phyloP scores from a whole-genome alignment of 768 basidiomycete genomes.

The Boletus coccyginus region DNA sequence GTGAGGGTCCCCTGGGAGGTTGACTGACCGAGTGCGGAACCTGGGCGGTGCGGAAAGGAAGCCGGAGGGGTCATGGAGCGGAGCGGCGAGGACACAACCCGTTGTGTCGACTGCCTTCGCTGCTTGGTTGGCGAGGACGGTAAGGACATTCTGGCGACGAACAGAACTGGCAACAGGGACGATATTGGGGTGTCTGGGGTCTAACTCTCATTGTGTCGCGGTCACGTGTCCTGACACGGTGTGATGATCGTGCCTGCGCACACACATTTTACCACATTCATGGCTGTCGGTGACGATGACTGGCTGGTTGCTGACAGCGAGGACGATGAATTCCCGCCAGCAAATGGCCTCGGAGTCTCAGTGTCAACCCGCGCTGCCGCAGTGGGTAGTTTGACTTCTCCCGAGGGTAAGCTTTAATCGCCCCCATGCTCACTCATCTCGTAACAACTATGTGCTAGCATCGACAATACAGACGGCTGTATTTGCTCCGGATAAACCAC shows the following conservation, averaged over 20 bases:
- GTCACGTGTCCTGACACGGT: conserved; percentile 23
- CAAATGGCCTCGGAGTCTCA: not conserved
- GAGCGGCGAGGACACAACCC: conserved; percentile 44
- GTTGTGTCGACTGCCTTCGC: conserved; percentile 27
- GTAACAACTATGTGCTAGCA: not conserved
- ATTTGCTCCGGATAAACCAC: conserved; percentile 13
- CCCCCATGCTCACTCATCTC: not conserved
- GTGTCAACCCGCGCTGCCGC: not conserved
- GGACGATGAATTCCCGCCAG: conserved; percentile 28
- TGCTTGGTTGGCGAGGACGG: conserved; percentile 17
- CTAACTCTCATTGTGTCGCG: conserved; percentile 8
- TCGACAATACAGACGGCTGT: conserved; percentile 20
- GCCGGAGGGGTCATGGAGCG: conserved; percentile 38
- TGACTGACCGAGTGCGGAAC: conserved; percentile 19
- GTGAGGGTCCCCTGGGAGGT: conserved; percentile 23
- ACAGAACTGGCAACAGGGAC: not conserved
- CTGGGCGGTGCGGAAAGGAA: conserved; percentile 15
- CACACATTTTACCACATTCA: conserved; percentile 1
- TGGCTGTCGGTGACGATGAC: conserved; percentile 24
- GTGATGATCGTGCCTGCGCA: not conserved
- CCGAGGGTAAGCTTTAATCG: conserved; percentile 10
- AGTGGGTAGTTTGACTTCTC: not conserved
- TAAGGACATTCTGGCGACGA: conserved; percentile 4
- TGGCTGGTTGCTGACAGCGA: conserved; percentile 54
- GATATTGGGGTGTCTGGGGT: not conserved